Evolutionary conservation across 371 early-diverging fungal genomes (phyloP).

Genomic region (Cladochytrium tenue): DNA sequence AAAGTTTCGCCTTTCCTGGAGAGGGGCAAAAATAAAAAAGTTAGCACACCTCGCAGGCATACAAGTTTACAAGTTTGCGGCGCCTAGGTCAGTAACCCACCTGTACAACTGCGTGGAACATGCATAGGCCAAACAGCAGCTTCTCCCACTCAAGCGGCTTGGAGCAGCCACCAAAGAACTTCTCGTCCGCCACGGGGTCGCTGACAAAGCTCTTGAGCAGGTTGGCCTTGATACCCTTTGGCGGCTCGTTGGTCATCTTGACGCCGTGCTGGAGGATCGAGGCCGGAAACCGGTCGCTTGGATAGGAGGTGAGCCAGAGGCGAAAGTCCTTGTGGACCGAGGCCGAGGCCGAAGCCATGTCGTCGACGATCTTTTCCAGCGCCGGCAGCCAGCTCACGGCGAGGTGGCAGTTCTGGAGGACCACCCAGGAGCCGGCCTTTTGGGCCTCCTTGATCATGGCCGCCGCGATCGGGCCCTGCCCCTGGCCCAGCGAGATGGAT

Average conservation of each 20-base stretch:
- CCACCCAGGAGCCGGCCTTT: constrained; percentile 58
- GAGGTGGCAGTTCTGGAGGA: constrained; percentile 64
- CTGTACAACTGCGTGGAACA: constrained; percentile 61
- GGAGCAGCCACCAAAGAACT: constrained; percentile 50
- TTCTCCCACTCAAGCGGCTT: constrained; percentile 57
- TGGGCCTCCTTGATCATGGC: constrained; percentile 60
- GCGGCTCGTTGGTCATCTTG: constrained; percentile 68
- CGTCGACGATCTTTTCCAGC: constrained; percentile 62
- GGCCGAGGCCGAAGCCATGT: constrained; percentile 44
- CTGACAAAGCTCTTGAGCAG: constrained; percentile 53
- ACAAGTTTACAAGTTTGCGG: constrained; percentile 4
- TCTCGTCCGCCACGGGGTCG: constrained; percentile 60
- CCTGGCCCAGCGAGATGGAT: constrained; percentile 63
- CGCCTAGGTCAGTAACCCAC: constrained; percentile 8
- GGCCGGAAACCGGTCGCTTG: constrained; percentile 56
- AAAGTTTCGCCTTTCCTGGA: constrained; percentile 60
- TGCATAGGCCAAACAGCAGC: constrained; percentile 58
- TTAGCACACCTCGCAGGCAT: neutral
- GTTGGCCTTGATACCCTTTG: constrained; percentile 60
- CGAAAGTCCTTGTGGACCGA: constrained; percentile 58
- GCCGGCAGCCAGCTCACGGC: constrained; percentile 57
- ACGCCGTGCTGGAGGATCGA: constrained; percentile 58
- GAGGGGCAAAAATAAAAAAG: no score
- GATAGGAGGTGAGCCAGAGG: constrained; percentile 61
- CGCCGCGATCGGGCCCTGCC: constrained; percentile 64